Evolutionary conservation across 2,329 filamentous ascomycete species (phyloP).

Genomic region (Coleophoma cylindrospora): DNA sequence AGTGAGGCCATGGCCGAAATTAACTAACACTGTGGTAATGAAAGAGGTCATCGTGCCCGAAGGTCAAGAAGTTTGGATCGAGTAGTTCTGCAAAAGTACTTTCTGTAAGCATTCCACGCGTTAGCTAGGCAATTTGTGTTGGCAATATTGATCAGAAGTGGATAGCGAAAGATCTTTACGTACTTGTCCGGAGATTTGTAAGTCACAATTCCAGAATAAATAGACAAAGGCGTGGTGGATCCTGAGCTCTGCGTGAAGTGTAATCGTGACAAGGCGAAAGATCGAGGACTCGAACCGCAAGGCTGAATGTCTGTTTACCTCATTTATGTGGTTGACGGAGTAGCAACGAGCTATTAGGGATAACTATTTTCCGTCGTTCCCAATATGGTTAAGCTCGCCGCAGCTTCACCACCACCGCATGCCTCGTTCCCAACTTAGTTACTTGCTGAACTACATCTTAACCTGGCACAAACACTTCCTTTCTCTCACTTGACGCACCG

Average conservation of each 20-base stretch:
- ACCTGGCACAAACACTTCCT: no score
- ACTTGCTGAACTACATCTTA: no score
- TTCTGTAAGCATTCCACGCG: slow-evolving; percentile 16
- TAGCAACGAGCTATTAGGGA: neutral
- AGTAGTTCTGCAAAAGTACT: neutral
- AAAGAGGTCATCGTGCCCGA: slow-evolving; percentile 62
- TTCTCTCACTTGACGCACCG: no score
- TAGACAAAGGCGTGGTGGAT: no score
- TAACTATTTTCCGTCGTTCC: neutral
- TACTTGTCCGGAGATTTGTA: no score
- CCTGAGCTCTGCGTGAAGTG: no score
- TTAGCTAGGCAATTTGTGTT: slow-evolving; percentile 19
- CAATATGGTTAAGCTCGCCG: no score
- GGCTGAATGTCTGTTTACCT: neutral
- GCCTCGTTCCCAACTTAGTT: no score
- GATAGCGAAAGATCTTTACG: neutral
- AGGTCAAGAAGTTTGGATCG: neutral
- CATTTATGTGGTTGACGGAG: neutral
- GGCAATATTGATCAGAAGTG: neutral
- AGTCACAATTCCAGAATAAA: no score
- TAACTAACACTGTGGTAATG: slow-evolving; percentile 75
- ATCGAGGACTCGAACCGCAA: neutral
- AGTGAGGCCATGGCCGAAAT: slow-evolving; percentile 29
- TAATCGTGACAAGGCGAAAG: no score
- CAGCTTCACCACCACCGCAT: no score